Conservation (phyloP, 177 flowering plant genomes). For the Vitis hybrid region DNA sequence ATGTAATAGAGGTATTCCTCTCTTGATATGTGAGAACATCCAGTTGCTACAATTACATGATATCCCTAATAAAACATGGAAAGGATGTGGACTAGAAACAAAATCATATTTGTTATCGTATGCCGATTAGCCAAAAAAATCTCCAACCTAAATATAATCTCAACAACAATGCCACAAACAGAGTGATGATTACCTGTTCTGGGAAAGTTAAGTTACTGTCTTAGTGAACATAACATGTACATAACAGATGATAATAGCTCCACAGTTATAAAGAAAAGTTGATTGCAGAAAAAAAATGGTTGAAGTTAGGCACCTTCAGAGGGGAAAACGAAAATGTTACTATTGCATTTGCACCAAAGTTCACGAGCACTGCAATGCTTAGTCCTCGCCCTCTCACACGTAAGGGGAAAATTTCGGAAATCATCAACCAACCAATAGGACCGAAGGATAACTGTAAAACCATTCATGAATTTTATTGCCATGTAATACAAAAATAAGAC, state of each 20-base stretch:
- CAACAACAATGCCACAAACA: too few relatives aligned
- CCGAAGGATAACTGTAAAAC: constrained; percentile 89
- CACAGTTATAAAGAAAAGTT: background rate
- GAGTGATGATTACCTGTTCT: too few relatives aligned
- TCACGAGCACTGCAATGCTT: constrained; percentile 89
- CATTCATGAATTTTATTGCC: constrained; percentile 1
- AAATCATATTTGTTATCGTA: too few relatives aligned
- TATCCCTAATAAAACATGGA: too few relatives aligned
- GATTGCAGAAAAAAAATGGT: background rate
- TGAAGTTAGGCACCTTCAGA: constrained; percentile 46
- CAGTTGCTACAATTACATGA: too few relatives aligned
- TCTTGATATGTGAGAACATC: too few relatives aligned
- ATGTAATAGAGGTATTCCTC: too few relatives aligned
- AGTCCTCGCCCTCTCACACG: constrained; percentile 85
- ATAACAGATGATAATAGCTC: background rate
- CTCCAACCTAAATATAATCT: too few relatives aligned
- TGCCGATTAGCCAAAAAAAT: too few relatives aligned
- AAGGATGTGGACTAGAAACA: too few relatives aligned
- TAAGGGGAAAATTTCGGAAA: constrained; percentile 92
- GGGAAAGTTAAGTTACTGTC: too few relatives aligned
- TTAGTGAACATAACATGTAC: background rate
- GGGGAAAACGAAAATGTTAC: constrained; percentile 97
- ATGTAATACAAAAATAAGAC: background rate
- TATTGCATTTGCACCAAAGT: constrained; percentile 88
- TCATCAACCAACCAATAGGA: constrained; percentile 99